Evolutionary conservation across 257 asterid genomes (phyloP), one percentile per base, ranked within the genome.

Genomic region (Salvia splendens): DNA sequence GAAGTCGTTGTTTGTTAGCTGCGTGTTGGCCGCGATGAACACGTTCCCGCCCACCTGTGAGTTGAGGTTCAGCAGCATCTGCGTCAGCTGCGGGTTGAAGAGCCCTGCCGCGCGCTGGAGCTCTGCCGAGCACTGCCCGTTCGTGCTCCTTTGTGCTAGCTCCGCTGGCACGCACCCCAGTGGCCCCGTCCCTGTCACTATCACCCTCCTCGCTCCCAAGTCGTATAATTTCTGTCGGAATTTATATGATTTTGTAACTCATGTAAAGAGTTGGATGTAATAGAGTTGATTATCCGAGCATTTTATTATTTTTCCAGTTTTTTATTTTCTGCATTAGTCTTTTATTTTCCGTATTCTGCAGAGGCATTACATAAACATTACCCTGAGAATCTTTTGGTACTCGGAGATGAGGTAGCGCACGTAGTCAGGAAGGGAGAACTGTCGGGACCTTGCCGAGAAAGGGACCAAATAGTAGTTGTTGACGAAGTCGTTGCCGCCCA

Each of bases 161-260:
- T 89, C 96, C 9, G 95, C 88, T 17, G 96, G 96, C 57, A 83
- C 96, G 30, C 96, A 89, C 3, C 96, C 96, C 12, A 89, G 38
- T 3, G 96, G 96, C 8, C 96, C 96, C 6, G 95, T 83, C 5
- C 96, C 96, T 0, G 96, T 89, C 47, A 89, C 95, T 5, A 86
- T 35, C 7, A 81, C 87, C 62, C 81, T 77, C 43, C 88, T 74
- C 3, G 77, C 95, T 15, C 96, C 96, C 68, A 85, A 65, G 2
- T 67, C 74, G 20, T 85, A 67, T 10, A 89, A 73, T 61, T 61
- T 78, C 96, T 89, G 75, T 68, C 45, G 0, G 2, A 1, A 61
- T 15, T 6, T 6, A 38, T 38, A 9, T 11, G 38, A 17, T 11
- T 12, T 41, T n/a, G n/a, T n/a, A n/a, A n/a, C n/a, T n/a, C n/a